Percentiles rank a stretch among this genome's conserved stretches.
Conservation (phyloP, 192 early-diverging fungal species). For the Coemansia sp. region DNA sequence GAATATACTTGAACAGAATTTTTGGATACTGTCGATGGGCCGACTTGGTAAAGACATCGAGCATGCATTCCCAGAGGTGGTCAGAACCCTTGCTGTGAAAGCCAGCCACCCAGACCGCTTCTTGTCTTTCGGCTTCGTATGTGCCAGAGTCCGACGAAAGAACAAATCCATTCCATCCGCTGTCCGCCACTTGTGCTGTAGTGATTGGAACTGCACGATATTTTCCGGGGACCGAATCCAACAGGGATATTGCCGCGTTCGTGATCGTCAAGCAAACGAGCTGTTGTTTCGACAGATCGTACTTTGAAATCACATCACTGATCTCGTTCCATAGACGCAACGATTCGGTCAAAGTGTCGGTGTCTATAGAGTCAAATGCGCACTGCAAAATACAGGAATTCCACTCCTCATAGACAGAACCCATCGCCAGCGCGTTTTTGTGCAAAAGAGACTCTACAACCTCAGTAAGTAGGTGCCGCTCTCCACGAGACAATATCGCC, state of each 20-base stretch:
- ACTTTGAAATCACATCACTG: neutral
- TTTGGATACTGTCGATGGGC: neutral
- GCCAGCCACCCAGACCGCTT: slow-evolving; percentile 12
- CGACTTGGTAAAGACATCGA: slow-evolving; percentile 7
- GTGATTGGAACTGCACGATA: neutral
- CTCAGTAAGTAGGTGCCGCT: neutral
- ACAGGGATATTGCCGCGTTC: neutral
- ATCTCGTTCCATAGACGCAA: neutral
- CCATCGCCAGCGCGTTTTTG: neutral
- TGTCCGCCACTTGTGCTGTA: neutral
- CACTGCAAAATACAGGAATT: slow-evolving; percentile 8
- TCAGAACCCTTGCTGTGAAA: neutral
- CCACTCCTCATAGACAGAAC: slow-evolving; percentile 5
- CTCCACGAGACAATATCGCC: neutral
- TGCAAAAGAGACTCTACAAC: slow-evolving; percentile 10
- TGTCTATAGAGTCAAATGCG: neutral
- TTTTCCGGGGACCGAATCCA: neutral
- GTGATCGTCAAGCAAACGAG: slow-evolving; percentile 1
- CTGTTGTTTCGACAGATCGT: neutral
- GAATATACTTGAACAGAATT: slow-evolving; percentile 3
- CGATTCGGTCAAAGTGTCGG: neutral
- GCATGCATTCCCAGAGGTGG: slow-evolving; percentile 23
- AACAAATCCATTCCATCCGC: slow-evolving; percentile 1
- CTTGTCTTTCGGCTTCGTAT: neutral
- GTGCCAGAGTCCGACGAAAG: neutral